These are phyloP conservation scores for Meyerozyma athensensis DNA, from an alignment of 1,139 yeast species.

Conservation along the genomic window DNA sequence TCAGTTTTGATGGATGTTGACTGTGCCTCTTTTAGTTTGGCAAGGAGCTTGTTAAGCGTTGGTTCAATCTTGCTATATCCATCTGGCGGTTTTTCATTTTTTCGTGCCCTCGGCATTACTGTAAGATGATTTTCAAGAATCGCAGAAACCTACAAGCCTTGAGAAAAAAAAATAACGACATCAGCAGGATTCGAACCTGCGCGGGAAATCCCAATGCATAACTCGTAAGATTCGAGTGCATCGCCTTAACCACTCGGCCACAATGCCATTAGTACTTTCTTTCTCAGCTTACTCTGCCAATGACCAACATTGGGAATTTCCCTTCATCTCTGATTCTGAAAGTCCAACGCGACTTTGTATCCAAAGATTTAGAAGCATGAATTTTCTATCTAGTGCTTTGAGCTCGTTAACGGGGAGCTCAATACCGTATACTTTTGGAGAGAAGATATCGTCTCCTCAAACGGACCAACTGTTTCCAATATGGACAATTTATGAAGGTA, in stretches of 20 bases:
- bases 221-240: slow-evolving; percentile 60
- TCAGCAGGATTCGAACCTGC: slow-evolving; percentile 91
- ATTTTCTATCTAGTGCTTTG: slow-evolving; percentile 55
- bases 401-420: slow-evolving; percentile 50
- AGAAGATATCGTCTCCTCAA: slow-evolving; percentile 28
- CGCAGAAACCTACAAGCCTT: background rate
- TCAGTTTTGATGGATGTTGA: slow-evolving; percentile 21
- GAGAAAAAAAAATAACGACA: slow-evolving; percentile 48
- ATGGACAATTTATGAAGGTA: slow-evolving; percentile 49
- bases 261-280: slow-evolving; percentile 36
- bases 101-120: slow-evolving; percentile 8
- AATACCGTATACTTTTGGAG: slow-evolving; percentile 55
- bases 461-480: slow-evolving; percentile 25
- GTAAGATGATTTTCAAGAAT: background rate
- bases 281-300: background rate
- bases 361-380: slow-evolving; percentile 32
- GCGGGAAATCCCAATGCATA: slow-evolving; percentile 80
- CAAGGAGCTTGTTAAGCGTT: slow-evolving; percentile 58
- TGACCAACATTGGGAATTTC: no score
- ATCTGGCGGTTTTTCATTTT: slow-evolving; percentile 49
- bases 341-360: no score
- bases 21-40: slow-evolving; percentile 58
- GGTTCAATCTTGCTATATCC: slow-evolving; percentile 73
- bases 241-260: slow-evolving; percentile 82
- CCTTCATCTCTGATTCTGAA: no score